Percentiles rank a stretch among this genome's conserved stretches.
These are phyloP conservation scores for Antrodiella citrinella DNA, from an alignment of 768 basidiomycete genomes.

Conservation along the genomic window DNA sequence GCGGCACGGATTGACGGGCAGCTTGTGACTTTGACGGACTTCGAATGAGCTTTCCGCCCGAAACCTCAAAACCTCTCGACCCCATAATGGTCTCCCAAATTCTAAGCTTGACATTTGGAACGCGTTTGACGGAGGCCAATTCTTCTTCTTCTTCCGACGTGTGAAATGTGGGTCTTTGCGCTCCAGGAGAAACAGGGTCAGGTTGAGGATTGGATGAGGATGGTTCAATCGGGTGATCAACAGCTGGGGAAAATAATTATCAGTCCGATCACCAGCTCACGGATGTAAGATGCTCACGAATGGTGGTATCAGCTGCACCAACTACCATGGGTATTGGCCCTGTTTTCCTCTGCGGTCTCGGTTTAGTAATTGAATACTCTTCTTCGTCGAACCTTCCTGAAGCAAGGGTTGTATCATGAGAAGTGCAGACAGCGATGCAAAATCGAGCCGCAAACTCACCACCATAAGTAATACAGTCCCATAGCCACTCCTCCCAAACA, in stretches of 20 bases:
- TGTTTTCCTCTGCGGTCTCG: slow-evolving; percentile 49
- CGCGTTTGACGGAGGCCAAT: slow-evolving; percentile 45
- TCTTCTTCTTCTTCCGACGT: slow-evolving; percentile 45
- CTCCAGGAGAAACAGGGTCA: slow-evolving; percentile 8
- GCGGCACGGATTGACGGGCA: slow-evolving; percentile 3
- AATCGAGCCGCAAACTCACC: slow-evolving; percentile 13
- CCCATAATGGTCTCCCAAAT: slow-evolving; percentile 67
- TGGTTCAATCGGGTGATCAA: not conserved
- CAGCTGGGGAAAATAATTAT: not conserved
- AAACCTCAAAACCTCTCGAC: slow-evolving; percentile 57
- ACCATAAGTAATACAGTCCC: slow-evolving; percentile 79
- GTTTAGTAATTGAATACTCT: slow-evolving; percentile 48
- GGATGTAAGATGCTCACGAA: not conserved
- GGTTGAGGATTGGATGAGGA: not conserved
- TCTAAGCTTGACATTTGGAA: slow-evolving; percentile 49
- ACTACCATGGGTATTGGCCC: slow-evolving; percentile 10
- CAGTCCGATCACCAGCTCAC: no score
- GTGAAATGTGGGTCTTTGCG: not conserved
- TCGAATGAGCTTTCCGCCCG: slow-evolving; percentile 48
- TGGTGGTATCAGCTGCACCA: not conserved
- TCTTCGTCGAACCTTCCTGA: slow-evolving; percentile 59
- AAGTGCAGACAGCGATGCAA: no score
- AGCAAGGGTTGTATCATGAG: not conserved
- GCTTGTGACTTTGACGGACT: slow-evolving; percentile 45
- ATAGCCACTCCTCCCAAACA: slow-evolving; percentile 96